Evolutionary conservation across 208 protist genomes (phyloP), one percentile per base, ranked within the genome.

Genomic region (Wallacemonas sp.): DNA sequence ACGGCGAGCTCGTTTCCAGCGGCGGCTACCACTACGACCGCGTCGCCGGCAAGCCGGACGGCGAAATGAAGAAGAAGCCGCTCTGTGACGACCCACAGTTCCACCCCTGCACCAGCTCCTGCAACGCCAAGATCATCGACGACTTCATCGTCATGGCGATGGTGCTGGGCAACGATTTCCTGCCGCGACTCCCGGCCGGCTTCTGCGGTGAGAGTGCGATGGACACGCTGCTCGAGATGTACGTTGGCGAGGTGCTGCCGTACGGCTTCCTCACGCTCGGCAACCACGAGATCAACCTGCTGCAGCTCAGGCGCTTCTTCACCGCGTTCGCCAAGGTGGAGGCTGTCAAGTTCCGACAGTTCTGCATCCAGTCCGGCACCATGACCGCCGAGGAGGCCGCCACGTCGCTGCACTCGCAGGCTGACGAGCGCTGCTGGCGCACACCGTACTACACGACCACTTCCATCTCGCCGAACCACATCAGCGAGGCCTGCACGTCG

Each of bases 91-190:
- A 49, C 26, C 24, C 19, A 9, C 2, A 23, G 0, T 92, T 90
- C 56, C 73, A 80, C 60, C 86, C 89, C 1, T 92, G 83, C 69
- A 77, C 72, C n/a, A 67, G 79, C 21, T 56, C 64, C 19, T 75
- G 76, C 65, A 95, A 93, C 58, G 79, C 80, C 36, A 92, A 93
- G 62, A 75, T 95, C 21, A 80, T 95, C 24, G 87, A 95, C 41
- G 90, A 95, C 67, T 80, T 95, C 63, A 89, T 95, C 62, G 80
- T 88, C 34, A 44, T 95, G 38, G 77, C 75, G 9, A 81, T 89
- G 56, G 48, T 93, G 29, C 67, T 95, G 62, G 90, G 90, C 26
- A 95, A 95, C 68, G 90, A 95, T 65, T 95, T 95, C 48, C 55
- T 95, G 56, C 90, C 86, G 2, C 74, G 84, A 9, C 38, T 87